Evolutionary conservation across 768 basidiomycete genomes (phyloP).

Genomic region (Nidularia pulvinata): DNA sequence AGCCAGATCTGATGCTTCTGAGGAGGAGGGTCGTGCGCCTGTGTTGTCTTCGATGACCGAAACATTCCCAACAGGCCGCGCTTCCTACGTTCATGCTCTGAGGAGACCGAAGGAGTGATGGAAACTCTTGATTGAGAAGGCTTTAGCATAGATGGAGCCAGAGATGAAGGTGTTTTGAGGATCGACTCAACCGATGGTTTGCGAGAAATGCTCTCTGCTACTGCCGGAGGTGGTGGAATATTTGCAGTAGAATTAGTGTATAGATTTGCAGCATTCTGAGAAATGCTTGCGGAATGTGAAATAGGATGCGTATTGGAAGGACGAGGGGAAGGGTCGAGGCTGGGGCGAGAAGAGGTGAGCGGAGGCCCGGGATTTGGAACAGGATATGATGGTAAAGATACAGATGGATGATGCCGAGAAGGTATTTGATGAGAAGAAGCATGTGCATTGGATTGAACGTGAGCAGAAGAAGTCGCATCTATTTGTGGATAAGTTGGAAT

Average conservation of each 20-base stretch:
- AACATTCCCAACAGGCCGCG: constrained; percentile 34
- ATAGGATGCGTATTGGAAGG: neutral
- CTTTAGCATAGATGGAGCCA: constrained; percentile 48
- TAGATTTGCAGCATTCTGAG: too few species aligned
- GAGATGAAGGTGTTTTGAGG: constrained; percentile 65
- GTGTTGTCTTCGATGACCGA: constrained; percentile 16
- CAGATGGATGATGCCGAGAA: constrained; percentile 29
- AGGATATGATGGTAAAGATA: constrained; percentile 27
- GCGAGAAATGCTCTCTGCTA: constrained; percentile 18
- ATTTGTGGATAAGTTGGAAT: too few species aligned
- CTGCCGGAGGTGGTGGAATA: neutral
- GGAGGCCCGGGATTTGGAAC: neutral
- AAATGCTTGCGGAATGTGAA: neutral
- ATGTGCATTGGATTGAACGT: neutral
- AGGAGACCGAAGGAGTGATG: constrained; percentile 34
- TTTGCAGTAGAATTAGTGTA: neutral
- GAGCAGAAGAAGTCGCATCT: neutral
- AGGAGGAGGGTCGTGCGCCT: constrained; percentile 6
- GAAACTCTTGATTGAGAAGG: constrained; percentile 37
- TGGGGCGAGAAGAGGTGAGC: too few species aligned
- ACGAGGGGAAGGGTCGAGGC: neutral
- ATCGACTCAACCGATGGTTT: constrained; percentile 48
- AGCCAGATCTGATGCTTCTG: constrained; percentile 21
- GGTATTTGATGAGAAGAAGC: neutral
- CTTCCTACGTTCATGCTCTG: constrained; percentile 34